Evolutionary conservation across 2,329 filamentous ascomycete genomes (phyloP), one percentile per base, ranked within the genome.

Genomic region (Coniochaeta sp.): DNA sequence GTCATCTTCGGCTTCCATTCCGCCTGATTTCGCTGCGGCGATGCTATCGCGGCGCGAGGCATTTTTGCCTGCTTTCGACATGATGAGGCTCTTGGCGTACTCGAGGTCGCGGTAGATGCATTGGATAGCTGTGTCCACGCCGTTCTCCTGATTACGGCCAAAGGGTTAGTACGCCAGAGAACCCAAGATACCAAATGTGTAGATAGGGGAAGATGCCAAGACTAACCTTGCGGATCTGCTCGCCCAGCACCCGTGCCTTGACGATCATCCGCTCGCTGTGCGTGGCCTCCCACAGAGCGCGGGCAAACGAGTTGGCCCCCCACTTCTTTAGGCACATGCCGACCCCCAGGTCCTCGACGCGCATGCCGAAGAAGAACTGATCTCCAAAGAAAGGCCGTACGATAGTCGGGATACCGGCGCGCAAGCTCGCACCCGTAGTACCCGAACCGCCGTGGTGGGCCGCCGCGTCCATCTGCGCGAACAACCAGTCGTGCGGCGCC

Each of bases 301-400:
- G 82, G 17, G 91, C 89, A 67, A 99, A 93, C 40, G 88, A 84
- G 65, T 85, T 89, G n/a, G 90, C 88, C 24, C 95, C 96, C 78
- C 96, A 86, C 73, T 91, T 95, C 78, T 89, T 92, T 67, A 99
- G 80, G 69, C 88, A 91, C 22, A 96, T 87, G 0, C 95, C 95
- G 2, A 98, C 95, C 0, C 95, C 93, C 6, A 99, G 80, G 69
- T 98, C 93, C 72, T 98, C 92, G 1, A 98, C 89, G 4, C 95
- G 84, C 32, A 82, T 85, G 7, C 92, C 95, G 68, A 96, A 98
- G 79, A 99, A 99, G 80, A 89, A 97, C 71, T 99, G 95, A 68
- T 99, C 95, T 5, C 95, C 95, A 70, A 99, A 99, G 78, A 98
- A 99, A 0, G 95, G 95, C 62, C 93, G 90, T 70, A 98, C 89